Base-by-base conservation (phyloP, 768 basidiomycete species). In the Cantharellus anzutake region DNA sequence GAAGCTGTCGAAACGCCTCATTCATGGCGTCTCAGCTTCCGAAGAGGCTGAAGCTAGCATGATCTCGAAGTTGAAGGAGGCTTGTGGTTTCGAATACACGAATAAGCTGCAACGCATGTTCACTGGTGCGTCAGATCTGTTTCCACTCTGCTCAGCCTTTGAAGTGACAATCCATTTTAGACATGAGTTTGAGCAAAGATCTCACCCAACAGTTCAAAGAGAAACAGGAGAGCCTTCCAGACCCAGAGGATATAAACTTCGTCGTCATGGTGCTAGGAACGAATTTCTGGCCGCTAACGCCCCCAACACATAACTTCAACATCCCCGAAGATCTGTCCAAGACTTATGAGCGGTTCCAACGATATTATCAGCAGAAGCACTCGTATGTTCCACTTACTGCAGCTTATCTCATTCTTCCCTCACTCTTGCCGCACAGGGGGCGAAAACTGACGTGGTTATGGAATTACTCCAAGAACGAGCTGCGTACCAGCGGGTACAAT, bases 41-140 rank as follows among this genome's bases (percentile, higher is more conserved):
- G 93, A 97, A 65, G 94, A 99, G 71, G 86, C 84, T 56, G 94
- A 99, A 69, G 84, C 88, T 35, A 92, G 85, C 70, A 99, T 99
- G 94, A 96, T 97, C 65, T 85, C 89, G 56, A 97, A 96, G 71
- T 71, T 99, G 66, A 97, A 96, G 75, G 92, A 93, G 67, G 86
- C 86, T 4, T 96, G 89, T 66, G 94, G 94, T 59, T 92, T 90
- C 73, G 93, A 97, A 66, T 96, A 97, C 71, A 96, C 92, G 42
- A 86, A 85, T 73, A 97, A 97, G 71, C 74, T 98, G 56, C 86
- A 90, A 69, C 83, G 88, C 69, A 97, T 98, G 94, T 92, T 99
- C 71, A 91, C 87, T 42, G 89, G 90, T 89, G 61, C 63, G 68
- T 63, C 42, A 5, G 5, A 29, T 57, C 37, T 5, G 37, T 4